These are phyloP conservation scores for Tolypocladium album DNA, from an alignment of 2,329 filamentous ascomycete genomes.

Conservation along the genomic window DNA sequence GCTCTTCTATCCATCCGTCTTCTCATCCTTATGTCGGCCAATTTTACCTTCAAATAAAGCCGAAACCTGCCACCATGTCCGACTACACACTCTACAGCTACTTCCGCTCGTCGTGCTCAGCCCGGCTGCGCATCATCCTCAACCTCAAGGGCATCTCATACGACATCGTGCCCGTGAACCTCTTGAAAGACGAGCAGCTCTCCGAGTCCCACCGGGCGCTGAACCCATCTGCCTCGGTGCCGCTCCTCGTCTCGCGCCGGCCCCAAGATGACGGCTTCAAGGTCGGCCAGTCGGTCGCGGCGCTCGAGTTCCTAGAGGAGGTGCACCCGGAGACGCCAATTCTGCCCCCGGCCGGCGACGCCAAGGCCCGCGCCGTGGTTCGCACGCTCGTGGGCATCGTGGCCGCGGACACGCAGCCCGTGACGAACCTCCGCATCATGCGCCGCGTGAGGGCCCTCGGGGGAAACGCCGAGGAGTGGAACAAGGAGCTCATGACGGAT, in stretches of 20 bases:
- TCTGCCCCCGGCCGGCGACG: constrained; percentile 36
- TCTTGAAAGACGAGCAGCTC: constrained; percentile 42
- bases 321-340: constrained; percentile 30
- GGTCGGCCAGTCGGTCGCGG: constrained; percentile 47
- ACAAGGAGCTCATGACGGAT: constrained; percentile 34
- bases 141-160: constrained; percentile 42
- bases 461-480: constrained; percentile 36
- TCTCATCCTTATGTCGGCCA: neutral
- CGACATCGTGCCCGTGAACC: constrained; percentile 36
- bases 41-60: neutral
- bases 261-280: constrained; percentile 19
- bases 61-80: constrained; percentile 1
- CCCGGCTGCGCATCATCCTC: constrained; percentile 48
- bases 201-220: constrained; percentile 29
- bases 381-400: constrained; percentile 45
- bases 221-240: constrained; percentile 46
- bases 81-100: constrained; percentile 43
- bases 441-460: constrained; percentile 34
- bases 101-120: constrained; percentile 53
- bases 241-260: constrained; percentile 34
- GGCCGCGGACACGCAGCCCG: constrained; percentile 46
- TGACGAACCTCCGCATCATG: constrained; percentile 46
- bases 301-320: constrained; percentile 53
- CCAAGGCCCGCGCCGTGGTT: constrained; percentile 33
- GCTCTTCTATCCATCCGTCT: neutral